Base-by-base conservation (phyloP, 768 basidiomycete genomes). In the Cystobasidium tubakii region DNA sequence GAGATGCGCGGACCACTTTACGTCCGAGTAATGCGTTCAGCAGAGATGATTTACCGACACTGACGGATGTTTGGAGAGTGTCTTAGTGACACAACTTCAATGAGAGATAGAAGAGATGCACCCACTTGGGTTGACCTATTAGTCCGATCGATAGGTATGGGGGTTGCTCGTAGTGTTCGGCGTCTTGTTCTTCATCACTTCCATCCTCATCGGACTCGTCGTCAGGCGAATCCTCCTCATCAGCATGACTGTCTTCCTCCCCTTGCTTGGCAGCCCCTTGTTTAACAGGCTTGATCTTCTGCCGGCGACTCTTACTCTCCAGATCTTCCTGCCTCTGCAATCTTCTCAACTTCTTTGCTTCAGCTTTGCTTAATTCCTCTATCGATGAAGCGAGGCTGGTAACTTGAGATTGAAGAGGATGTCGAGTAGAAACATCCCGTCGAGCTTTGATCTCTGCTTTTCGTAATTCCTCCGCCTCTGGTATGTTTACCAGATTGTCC, bases 31-130 rank as follows among this genome's bases (percentile, higher is more conserved):
- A 83, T 3, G 94, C 93, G 79, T 98, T 98, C 66, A 98, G 82
- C 3, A 96, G 82, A 0, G 90, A 92, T 0, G 91, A 92, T 81
- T 98, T 98, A 12, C 95, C 95, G 46, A 95, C 92, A 80, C 97
- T 98, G 17, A 67, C 25, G 55, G 66, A 42, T 70, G 74, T 0
- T 72, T 67, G 42, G 67, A 53, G 3, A 19, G n/a, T 25, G 10
- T n/a, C n/a, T 9, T 23, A 3, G 1, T 1, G 29, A 13, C 12
- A 62, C 12, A 19, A 34, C 27, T 6, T 7, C 19, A 43, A 9
- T 33, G n/a, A 7, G 7, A 23, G 33, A 54, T 10, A 60, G 12
- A 15, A 34, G n/a, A 15, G 43, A 2, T 21, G 9, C 21, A 43
- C n/a, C 19, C 13, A 17, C 29, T 21, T 50, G 3, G 64, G 60